Evolutionary conservation across 2,329 filamentous ascomycete genomes (phyloP).

Genomic region (Cladosporium sp.): DNA sequence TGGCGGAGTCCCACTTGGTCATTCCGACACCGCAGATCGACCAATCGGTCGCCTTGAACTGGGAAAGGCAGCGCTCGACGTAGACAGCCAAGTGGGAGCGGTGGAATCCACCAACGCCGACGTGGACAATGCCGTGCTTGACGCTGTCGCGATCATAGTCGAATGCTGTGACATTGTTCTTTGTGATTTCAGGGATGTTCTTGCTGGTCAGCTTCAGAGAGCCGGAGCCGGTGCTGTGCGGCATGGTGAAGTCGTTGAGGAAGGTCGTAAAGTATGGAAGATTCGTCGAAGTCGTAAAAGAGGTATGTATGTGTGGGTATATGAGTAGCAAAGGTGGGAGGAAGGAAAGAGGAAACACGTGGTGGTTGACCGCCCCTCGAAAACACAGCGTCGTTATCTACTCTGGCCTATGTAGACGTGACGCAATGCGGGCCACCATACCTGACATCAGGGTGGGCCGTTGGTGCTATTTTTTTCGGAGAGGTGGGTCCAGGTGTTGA

Average conservation of each 20-base stretch:
- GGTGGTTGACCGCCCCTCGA: neutral
- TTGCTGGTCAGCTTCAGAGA: slow-evolving; percentile 39
- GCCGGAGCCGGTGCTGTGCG: slow-evolving; percentile 25
- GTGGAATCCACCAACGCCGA: slow-evolving; percentile 54
- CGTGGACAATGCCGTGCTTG: slow-evolving; percentile 53
- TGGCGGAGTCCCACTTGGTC: slow-evolving; percentile 47
- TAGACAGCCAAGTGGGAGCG: slow-evolving; percentile 52
- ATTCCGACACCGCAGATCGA: slow-evolving; percentile 52
- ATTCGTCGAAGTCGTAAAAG: neutral
- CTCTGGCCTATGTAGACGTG: neutral
- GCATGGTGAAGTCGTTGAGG: slow-evolving; percentile 13
- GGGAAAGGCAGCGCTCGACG: slow-evolving; percentile 46
- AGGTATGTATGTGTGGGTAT: neutral
- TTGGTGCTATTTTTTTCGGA: slow-evolving; percentile 2
- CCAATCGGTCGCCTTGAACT: slow-evolving; percentile 44
- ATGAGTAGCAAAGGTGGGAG: neutral
- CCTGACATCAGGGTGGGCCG: slow-evolving; percentile 5
- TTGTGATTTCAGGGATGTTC: slow-evolving; percentile 37
- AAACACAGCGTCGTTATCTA: slow-evolving; percentile 1
- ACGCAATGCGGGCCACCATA: neutral
- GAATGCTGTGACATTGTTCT: slow-evolving; percentile 35
- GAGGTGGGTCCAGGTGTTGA: slow-evolving; percentile 3
- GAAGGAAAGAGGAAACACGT: neutral
- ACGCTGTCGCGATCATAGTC: slow-evolving; percentile 43
- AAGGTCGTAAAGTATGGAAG: neutral